Evolutionary conservation across 176 grass and related monocot species (phyloP), one percentile per base, ranked within the genome.

Genomic region (Aegilops umbellulata): DNA sequence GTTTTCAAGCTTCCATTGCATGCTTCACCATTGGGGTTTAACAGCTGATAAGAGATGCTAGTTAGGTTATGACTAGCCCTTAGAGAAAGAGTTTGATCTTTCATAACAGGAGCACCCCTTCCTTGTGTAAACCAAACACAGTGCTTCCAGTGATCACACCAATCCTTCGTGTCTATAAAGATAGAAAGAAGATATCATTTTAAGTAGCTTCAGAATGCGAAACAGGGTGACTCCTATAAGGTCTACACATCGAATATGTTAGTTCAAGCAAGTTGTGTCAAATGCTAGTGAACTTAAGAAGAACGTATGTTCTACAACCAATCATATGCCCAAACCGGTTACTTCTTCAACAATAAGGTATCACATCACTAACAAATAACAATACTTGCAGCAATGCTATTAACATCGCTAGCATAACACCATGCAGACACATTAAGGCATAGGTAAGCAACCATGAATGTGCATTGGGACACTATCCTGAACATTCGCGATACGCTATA

Each of bases 141-240:
- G 32, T 98, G 93, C 86, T 98, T 98, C 95, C 95, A 98, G 44
- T 98, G 95, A 77, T 98, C 87, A 72, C 95, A 98, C 95, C 95
- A 98, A 78, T 92, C 84, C 67, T 90, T 88, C 30, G 35, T 82
- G 78, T 82, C 95, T 95, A 74, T 31, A 39, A 73, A 91, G 80
- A 13, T 83, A 13, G 46, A 89, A 34, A 10, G 25, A n/a, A 62
- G 8, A 42, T 49, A 80, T 63, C n/a, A 2, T 9, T 69, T 8
- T 69, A 70, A 86, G 20, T 74, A 70, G 14, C 27, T 80, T 42
- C 46, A 76, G 41, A 61, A 68, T 65, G 12, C 39, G 27, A 80
- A 80, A 32, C 30, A 55, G 57, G 17, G 12, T 69, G 55, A 76
- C 31, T 65, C 57, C 26, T 35, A 30, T 51, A 80, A 74, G 69